Base-by-base conservation (phyloP, 140 eudicot species). In the Flaveria floridana region DNA sequence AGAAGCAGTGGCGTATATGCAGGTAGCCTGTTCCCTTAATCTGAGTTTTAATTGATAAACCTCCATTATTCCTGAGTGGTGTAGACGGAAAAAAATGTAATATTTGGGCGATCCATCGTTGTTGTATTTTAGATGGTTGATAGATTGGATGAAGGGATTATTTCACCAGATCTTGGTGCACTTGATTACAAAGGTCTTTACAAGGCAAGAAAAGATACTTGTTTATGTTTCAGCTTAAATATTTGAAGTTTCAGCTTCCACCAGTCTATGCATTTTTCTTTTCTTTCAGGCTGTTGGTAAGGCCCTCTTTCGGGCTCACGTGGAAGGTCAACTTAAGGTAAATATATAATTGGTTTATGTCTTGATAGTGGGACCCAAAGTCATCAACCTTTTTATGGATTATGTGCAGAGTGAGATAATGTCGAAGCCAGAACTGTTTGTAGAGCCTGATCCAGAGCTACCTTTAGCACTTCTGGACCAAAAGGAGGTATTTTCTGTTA, bases 281-380 rank as follows among this genome's bases (percentile, higher is more conserved):
- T 76, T 41, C 68, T 70, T 82, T 85, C 89, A 92, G 98, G 98
- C 98, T 73, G 98, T 93, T 72, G 94, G 97, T 16, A 93, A 90
- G 89, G 98, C 98, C 81, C 91, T 93, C 63, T 93, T 93, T 79
- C 86, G 96, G 86, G 98, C 98, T 52, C 98, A 93, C 64, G 98
- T 93, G 14, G 98, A 93, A 84, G 98, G 98, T 72, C 97, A 87
- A 86, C 89, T 93, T 65, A 93, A 93, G 97, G 98, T 90, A 85
- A 56, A 44, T 44, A 51, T 70, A 8, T 78, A 53, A 23, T 13
- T 53, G 39, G 42, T 56, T 47, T 74, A 46, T 18, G n/a, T 75
- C 44, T 56, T 79, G 65, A 65, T 63, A 30, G 39, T 72, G 52
- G 79, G 75, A n/a, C 56, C 37, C 25, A 20, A 70, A 57, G 56